These are phyloP conservation scores for Agapanthus africanus DNA, from an alignment of 106 monocot genomes.

Conservation along the genomic window DNA sequence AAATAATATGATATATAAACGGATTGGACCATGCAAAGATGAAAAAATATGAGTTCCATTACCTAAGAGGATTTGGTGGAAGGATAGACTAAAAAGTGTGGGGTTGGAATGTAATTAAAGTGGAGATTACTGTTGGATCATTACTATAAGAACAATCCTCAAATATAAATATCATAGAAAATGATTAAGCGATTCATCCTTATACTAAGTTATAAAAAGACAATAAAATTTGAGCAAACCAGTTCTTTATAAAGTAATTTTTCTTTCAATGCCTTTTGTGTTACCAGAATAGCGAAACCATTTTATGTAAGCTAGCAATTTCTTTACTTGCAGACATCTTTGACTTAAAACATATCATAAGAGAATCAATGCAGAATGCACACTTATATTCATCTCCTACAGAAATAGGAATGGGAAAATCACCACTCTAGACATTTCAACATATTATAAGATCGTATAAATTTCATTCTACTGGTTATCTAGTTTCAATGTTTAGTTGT, in stretches of 20 bases:
- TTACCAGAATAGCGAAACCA: neutral
- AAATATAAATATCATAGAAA: too few species aligned
- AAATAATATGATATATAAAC: neutral
- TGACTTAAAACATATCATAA: neutral
- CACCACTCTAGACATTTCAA: too few species aligned
- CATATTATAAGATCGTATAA: too few species aligned
- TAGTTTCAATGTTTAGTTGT: too few species aligned
- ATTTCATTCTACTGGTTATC: too few species aligned
- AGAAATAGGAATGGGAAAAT: too few species aligned
- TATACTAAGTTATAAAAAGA: neutral
- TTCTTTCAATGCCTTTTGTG: neutral
- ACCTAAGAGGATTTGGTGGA: neutral
- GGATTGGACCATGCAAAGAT: neutral
- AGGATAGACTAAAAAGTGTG: neutral
- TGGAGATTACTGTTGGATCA: too few species aligned
- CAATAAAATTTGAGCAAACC: neutral
- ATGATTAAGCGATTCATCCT: neutral
- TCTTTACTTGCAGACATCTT: neutral
- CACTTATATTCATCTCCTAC: neutral
- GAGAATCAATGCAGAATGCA: neutral
- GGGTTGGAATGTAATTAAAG: neutral
- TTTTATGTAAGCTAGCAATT: neutral
- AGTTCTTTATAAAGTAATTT: neutral
- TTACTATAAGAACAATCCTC: too few species aligned
- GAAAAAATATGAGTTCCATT: slow-evolving; percentile 1